Evolutionary conservation across 345 rosid genomes (phyloP), one percentile per base, ranked within the genome.

Genomic region (Camelina laxa): DNA sequence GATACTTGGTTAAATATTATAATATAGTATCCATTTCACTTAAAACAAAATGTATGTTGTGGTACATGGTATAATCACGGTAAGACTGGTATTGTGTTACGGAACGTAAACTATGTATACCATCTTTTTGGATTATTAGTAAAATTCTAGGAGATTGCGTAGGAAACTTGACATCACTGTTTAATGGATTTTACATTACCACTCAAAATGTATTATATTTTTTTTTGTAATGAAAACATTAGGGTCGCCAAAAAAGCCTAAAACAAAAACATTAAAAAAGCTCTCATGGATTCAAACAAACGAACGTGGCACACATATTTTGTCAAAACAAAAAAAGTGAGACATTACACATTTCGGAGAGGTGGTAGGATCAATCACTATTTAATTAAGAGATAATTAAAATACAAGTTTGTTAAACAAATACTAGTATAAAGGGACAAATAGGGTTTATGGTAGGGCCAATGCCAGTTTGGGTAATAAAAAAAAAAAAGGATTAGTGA

Each of bases 401-500:
- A 57, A 69, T 7, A 39, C 0, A 10, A 48, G 36, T 10, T 27
- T 4, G 4, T 44, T 41, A 41, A 14, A 30, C 9, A 33, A 57
- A 6, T 33, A 57, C 17, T 50, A 14, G 38, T 45, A 56, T 33
- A 56, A 67, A 69, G 39, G 31, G 54, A 65, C 67, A 65, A 7
- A 24, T 0, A 2, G 35, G 59, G 72, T 36, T 27, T 17, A 6
- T 13, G 53, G 76, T 39, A 48, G 73, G 80, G 3, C 62, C 63
- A 50, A 41, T 70, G 36, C 76, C 71, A 64, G 76, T 70, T 77
- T 57, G 36, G 72, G 80, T 33, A 63, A 4, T 5, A 27, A 27
- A 27, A 27, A 27, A 27, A 33, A 59, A 35, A 53, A 38, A 14
- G 60, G 31, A 16, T 36, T 3, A 51, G 31, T 51, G 51, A 39